Percentiles rank a stretch among this genome's conserved stretches.
Conservation (phyloP, 306 rosid species). For the Cajanus cajan region DNA sequence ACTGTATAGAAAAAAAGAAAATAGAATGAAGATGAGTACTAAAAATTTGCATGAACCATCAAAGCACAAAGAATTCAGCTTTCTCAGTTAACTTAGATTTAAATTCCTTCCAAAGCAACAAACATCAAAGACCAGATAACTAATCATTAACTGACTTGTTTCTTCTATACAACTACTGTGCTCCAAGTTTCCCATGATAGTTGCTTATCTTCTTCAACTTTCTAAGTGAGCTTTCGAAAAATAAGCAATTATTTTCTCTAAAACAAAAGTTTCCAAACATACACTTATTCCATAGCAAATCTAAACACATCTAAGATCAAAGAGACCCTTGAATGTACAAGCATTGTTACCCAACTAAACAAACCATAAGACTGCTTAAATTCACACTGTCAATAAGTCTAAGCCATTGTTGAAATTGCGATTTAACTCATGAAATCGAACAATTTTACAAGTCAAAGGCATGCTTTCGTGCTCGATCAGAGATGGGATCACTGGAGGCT, state of each 20-base stretch:
- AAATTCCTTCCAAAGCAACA: background rate
- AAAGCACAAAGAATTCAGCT: conserved; percentile 20
- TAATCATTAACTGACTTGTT: background rate
- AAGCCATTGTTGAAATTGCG: background rate
- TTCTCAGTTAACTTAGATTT: background rate
- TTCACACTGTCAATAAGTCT: background rate
- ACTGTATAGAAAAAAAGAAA: conserved; percentile 41
- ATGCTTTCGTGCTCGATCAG: background rate
- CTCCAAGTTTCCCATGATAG: background rate
- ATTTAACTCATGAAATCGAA: background rate
- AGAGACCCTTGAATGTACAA: conserved; percentile 12
- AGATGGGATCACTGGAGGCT: background rate
- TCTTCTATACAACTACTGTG: background rate
- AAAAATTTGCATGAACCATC: conserved; percentile 3
- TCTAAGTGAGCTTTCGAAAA: background rate
- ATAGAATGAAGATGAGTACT: background rate
- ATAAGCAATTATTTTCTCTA: background rate
- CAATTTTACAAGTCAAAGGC: background rate
- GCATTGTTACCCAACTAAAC: background rate
- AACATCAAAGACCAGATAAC: background rate
- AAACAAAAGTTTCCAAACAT: background rate
- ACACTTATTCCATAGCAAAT: background rate
- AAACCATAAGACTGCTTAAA: background rate
- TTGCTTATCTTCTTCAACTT: background rate
- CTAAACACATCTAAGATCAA: background rate